These are phyloP conservation scores for Russula virescens DNA, from an alignment of 768 basidiomycete species.

Conservation along the genomic window DNA sequence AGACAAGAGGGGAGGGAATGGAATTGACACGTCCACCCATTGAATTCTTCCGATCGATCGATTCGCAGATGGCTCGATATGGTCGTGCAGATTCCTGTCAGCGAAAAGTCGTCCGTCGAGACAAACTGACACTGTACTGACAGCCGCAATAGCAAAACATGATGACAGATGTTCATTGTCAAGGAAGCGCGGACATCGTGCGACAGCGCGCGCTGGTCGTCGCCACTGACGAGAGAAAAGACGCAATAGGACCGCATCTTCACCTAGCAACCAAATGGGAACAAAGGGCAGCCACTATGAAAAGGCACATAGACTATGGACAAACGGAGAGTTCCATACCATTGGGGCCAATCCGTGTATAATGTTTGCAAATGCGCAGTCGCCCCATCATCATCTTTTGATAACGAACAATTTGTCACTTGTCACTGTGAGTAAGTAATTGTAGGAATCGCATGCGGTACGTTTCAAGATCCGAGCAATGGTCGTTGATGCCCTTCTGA, in stretches of 20 bases:
- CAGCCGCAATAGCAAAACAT: not conserved
- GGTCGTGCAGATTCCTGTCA: conserved; percentile 14
- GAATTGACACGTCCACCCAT: not conserved
- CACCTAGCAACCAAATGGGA: conserved; percentile 12
- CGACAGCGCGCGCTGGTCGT: not conserved
- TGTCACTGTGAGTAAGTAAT: not conserved
- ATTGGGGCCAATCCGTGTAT: not conserved
- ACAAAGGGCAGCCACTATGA: conserved; percentile 1
- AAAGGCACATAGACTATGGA: conserved; percentile 4
- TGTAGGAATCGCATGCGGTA: conserved; percentile 13
- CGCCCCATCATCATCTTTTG: not conserved
- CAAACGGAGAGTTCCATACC: conserved; percentile 2
- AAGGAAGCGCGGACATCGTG: conserved; percentile 13
- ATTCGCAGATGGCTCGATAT: conserved; percentile 16
- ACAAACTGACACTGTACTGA: conserved; percentile 1
- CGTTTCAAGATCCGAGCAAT: conserved; percentile 14
- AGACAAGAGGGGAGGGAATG: not conserved
- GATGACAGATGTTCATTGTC: conserved; percentile 12
- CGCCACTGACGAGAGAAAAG: not conserved
- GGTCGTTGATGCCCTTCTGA: not conserved
- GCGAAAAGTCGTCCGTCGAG: not conserved
- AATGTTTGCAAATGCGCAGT: conserved; percentile 2
- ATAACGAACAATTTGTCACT: conserved; percentile 14
- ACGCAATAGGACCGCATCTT: not conserved
- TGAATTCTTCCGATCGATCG: conserved; percentile 10